phyloP scores from a whole-genome alignment of 495 filamentous ascomycete genomes.

The Astrothelium macrocarpum region DNA sequence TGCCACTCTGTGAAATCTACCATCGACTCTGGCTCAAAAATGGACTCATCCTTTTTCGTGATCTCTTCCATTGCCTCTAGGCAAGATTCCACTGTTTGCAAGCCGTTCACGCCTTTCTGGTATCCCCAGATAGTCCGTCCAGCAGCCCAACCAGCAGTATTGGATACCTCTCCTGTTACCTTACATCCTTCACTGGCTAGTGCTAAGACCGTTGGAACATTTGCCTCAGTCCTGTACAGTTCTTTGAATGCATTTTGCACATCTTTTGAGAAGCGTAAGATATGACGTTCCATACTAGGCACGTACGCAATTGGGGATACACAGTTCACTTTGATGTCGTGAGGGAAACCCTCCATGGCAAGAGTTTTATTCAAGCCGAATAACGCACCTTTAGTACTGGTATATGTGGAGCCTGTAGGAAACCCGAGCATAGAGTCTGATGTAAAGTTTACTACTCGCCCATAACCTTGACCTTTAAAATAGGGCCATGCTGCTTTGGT shows the following conservation, averaged over 20 bases:
- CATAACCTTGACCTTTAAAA: slow-evolving; percentile 6
- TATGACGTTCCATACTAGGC: slow-evolving; percentile 5
- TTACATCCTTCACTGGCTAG: slow-evolving; percentile 1
- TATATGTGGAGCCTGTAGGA: not conserved
- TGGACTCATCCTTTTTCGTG: not conserved
- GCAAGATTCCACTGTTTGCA: not conserved
- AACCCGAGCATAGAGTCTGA: slow-evolving; percentile 10
- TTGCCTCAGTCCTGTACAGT: slow-evolving; percentile 1
- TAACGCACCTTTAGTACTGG: not conserved
- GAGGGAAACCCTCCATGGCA: slow-evolving; percentile 6
- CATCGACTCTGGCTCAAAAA: not conserved
- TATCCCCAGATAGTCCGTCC: not conserved
- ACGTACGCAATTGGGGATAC: slow-evolving; percentile 7
- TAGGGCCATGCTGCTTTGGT: slow-evolving; percentile 10
- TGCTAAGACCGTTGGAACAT: slow-evolving; percentile 11
- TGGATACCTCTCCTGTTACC: not conserved
- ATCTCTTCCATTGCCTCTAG: not conserved
- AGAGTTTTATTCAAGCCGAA: slow-evolving; percentile 9
- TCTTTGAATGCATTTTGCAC: not conserved
- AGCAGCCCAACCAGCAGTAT: not conserved
- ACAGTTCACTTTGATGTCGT: slow-evolving; percentile 10
- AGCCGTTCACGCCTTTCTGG: not conserved
- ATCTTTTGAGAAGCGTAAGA: slow-evolving; percentile 1
- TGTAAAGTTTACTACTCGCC: slow-evolving; percentile 10
- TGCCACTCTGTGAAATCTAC: slow-evolving; percentile 2